These are phyloP conservation scores for Citrus australasica DNA, from an alignment of 345 rosid species.

Conservation along the genomic window DNA sequence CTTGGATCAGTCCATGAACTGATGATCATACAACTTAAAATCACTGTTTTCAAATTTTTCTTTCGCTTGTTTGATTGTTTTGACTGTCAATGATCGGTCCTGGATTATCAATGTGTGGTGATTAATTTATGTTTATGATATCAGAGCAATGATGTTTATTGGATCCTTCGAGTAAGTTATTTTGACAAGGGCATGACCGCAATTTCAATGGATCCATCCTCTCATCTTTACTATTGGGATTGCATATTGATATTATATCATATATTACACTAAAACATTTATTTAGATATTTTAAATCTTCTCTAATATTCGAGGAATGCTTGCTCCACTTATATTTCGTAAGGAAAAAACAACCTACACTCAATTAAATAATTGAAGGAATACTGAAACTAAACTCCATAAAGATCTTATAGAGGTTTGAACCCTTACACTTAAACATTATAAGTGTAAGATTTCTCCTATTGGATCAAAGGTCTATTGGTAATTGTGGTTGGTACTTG, in stretches of 20 bases:
- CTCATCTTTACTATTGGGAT: too few species aligned
- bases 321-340: accelerated
- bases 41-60: not conserved
- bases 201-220: not conserved
- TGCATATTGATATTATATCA: too few species aligned
- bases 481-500: too few species aligned
- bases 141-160: not conserved
- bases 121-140: not conserved
- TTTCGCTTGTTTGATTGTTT: not conserved
- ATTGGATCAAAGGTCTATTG: too few species aligned
- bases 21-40: not conserved
- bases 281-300: too few species aligned
- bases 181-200: not conserved
- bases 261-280: too few species aligned
- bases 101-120: not conserved
- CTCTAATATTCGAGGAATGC: too few species aligned
- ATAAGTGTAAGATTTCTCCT: accelerated
- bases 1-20: constrained; percentile 38
- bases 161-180: not conserved
- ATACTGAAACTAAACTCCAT: accelerated
- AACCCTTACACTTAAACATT: too few species aligned
- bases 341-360: accelerated
- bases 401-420: accelerated
- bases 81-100: not conserved
- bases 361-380: too few species aligned